Evolutionary conservation across 1,284 basidiomycete genomes (phyloP), one percentile per base, ranked within the genome.

Genomic region (Pseudozyma thailandica): DNA sequence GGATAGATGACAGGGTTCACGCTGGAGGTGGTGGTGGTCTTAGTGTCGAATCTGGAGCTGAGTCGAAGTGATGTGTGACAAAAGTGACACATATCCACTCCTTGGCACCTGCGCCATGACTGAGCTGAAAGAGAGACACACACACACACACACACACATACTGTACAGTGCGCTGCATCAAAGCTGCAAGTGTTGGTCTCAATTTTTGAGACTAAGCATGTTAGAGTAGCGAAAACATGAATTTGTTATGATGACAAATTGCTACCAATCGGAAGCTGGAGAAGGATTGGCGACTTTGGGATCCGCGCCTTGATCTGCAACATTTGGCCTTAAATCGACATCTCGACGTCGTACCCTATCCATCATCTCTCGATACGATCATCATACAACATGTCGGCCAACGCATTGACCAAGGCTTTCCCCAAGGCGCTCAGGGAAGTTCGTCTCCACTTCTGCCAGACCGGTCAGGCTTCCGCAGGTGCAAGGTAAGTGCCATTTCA

Each of bases 351-450:
- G 41, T 18, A 42, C 7, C n/a, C 15, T 33, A 30, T 48, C 50
- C 37, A 31, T 26, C 51, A 28, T 51, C 56, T 43, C 46, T 25
- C 56, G 43, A 50, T 41, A 30, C 37, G 38, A 23, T 37, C 33
- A 23, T 46, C 33, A 38, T 33, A n/a, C 52, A 66, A 15, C 21
- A 79, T 79, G 79, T 65, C 79, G 18, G 74, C 78, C 50, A 70
- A 68, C 42, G 66, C 72, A 37, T 69, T 82, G 45, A 61, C 78
- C 23, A 53, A 54, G 39, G 80, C 78, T 3, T 50, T 82, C 25
- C 80, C 80, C 3, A 63, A 64, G 44, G 72, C 78, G 8, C 72
- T 82, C 52, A 81, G 79, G 72, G 81, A 82, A 58, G 66, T 82
- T 8, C 72, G 81, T 25, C 65, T 82, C 8, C 81, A 82, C 57